A percentile compares a stretch with the other conserved stretches of the same genome.
Conservation (phyloP, 495 filamentous ascomycete species). For the Xylaria curta region DNA sequence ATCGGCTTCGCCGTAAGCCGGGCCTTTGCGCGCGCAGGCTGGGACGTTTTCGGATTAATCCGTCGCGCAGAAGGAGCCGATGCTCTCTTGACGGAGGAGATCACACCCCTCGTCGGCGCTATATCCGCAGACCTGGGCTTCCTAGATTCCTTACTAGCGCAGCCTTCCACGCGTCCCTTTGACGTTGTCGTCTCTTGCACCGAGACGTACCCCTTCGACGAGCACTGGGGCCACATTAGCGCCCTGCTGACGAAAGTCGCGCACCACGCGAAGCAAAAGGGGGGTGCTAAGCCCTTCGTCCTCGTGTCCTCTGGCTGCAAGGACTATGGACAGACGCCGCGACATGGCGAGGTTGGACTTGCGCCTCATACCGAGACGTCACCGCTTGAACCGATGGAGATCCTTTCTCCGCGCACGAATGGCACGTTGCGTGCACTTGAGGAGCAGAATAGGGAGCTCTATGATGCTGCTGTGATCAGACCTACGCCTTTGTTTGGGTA, state of each 20-base stretch:
- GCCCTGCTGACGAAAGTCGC: constrained; percentile 35
- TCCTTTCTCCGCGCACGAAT: constrained; percentile 27
- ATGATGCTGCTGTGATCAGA: constrained; percentile 47
- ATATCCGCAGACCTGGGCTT: constrained; percentile 33
- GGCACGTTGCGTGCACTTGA: constrained; percentile 38
- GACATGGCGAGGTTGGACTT: constrained; percentile 39
- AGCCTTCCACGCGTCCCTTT: constrained; percentile 30
- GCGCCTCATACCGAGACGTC: constrained; percentile 46
- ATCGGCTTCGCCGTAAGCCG: constrained; percentile 50
- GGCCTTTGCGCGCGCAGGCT: constrained; percentile 50
- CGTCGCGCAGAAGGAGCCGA: constrained; percentile 35
- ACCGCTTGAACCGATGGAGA: constrained; percentile 35
- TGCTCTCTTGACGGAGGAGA: constrained; percentile 40
- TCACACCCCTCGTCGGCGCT: constrained; percentile 46
- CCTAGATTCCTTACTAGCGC: constrained; percentile 21
- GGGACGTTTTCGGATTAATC: constrained; percentile 46
- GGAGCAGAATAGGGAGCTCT: constrained; percentile 32
- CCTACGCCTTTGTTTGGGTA: constrained; percentile 50
- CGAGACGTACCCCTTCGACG: constrained; percentile 42
- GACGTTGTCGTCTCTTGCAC: constrained; percentile 50
- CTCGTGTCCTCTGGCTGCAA: constrained; percentile 51
- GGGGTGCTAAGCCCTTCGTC: constrained; percentile 42
- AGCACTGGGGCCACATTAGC: constrained; percentile 40
- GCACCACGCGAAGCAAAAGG: constrained; percentile 13
- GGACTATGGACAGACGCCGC: constrained; percentile 49